These are phyloP conservation scores for Calonectria montana DNA, from an alignment of 2,329 filamentous ascomycete species.

Conservation along the genomic window DNA sequence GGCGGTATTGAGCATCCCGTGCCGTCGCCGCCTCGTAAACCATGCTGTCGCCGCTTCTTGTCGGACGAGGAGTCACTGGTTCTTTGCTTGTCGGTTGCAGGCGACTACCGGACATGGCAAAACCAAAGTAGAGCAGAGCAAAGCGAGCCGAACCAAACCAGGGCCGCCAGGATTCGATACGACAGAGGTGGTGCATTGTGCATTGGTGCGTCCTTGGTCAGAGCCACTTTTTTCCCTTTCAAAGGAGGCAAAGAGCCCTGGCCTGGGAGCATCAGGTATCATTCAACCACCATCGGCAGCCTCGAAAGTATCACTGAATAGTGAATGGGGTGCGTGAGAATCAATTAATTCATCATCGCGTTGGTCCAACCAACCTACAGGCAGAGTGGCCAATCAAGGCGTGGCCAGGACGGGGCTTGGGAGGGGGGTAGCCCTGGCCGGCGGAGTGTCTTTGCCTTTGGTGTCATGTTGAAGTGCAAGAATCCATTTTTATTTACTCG, in stretches of 20 bases:
- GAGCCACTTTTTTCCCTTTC: constrained; percentile 10
- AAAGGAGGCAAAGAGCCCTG: constrained; percentile 6
- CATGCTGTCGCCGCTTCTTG: constrained; percentile 39
- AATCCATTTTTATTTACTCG: constrained; percentile 22
- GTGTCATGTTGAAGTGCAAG: constrained; percentile 15
- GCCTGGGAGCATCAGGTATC: constrained; percentile 1
- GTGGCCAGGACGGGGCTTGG: constrained; percentile 17
- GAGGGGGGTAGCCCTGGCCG: neutral
- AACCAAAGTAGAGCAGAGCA: neutral
- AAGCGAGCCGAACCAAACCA: neutral
- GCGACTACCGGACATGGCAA: neutral
- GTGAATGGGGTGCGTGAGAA: constrained; percentile 16
- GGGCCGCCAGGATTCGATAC: constrained; percentile 21
- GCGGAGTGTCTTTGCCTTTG: constrained; percentile 16
- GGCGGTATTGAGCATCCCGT: constrained; percentile 29
- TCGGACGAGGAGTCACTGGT: constrained; percentile 30
- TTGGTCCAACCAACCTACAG: constrained; percentile 14
- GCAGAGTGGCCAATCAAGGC: constrained; percentile 32
- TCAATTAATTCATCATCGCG: constrained; percentile 11
- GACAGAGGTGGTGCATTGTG: constrained; percentile 35
- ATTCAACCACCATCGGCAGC: constrained; percentile 14
- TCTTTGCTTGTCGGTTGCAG: neutral
- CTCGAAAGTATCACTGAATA: neutral
- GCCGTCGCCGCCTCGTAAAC: constrained; percentile 39
- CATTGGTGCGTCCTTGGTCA: constrained; percentile 23